Evolutionary conservation across 495 filamentous ascomycete species (phyloP), one percentile per base, ranked within the genome.

Genomic region (Aspergillus avenaceus): DNA sequence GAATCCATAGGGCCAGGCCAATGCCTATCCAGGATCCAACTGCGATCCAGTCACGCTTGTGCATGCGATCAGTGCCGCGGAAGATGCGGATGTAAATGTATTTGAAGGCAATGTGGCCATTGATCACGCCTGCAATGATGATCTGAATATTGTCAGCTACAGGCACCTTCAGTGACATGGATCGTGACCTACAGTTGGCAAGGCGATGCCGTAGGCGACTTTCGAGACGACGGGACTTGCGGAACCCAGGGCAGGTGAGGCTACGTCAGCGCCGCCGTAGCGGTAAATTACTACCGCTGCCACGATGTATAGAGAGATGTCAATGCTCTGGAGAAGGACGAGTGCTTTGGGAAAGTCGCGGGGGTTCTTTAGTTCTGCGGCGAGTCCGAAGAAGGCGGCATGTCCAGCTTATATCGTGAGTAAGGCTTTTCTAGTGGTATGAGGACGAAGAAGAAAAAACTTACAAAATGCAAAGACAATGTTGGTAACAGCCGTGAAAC

Each of bases 321-420:
- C 85, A 27, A 81, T 73, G 36, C 75, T 58, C 53, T 87, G 84
- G 0, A 88, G 81, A 9, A 82, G 58, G 41, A 73, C 74, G 26
- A 91, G 77, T 12, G 86, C 79, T 64, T 87, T 87, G 46, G 75
- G 72, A 61, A 80, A 89, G 60, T 88, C 81, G 40, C 64, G 61
- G 0, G 86, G 85, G 2, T 83, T 78, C 57, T 84, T 81, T 69
- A 92, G 78, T 63, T 92, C 88, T 47, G 84, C 81, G 62, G 87
- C 86, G 59, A 92, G 83, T 41, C 75, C 80, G 69, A 91, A 87
- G 65, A 88, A 85, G 55, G 86, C 80, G 59, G 84, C 73, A 72
- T 88, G 78, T 55, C 86, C 71, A 71, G 83, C 77, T 65, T 47
- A 26, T 19, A 32, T 3, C 5, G 21, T 34, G 8, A 43, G 47